phyloP scores from a whole-genome alignment of 2,329 filamentous ascomycete species.

The Stagonosporopsis vannaccii region DNA sequence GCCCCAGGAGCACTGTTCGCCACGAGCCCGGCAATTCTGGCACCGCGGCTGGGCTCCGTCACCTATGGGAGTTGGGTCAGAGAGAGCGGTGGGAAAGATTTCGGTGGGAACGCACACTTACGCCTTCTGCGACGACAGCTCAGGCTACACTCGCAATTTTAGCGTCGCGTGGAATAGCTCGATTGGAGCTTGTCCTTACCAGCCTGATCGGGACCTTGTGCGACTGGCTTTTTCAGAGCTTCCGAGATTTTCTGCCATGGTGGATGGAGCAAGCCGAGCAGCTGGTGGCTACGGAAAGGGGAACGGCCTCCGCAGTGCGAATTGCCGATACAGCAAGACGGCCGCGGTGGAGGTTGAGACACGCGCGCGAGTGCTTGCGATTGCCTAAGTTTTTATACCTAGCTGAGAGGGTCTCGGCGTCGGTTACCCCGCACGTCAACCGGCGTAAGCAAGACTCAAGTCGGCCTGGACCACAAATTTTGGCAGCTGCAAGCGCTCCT shows the following conservation, averaged over 20 bases:
- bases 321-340: too few species aligned
- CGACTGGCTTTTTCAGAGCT: background rate
- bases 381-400: background rate
- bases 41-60: slow-evolving; percentile 4
- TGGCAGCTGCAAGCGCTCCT: background rate
- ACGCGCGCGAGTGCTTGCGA: background rate
- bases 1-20: slow-evolving; percentile 2
- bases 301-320: background rate
- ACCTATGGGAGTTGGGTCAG: background rate
- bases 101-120: background rate
- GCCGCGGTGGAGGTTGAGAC: too few species aligned
- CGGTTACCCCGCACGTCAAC: too few species aligned
- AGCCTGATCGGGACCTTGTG: slow-evolving; percentile 3
- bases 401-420: background rate
- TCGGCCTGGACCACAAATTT: background rate
- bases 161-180: background rate
- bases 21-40: background rate
- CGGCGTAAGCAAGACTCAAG: too few species aligned
- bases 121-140: background rate
- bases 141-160: background rate
- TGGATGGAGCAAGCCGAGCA: background rate
- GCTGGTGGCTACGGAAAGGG: background rate
- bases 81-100: background rate
- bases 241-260: background rate
- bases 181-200: background rate